Evolutionary conservation across 129 eudicot genomes (phyloP).

Genomic region (Ambrosia artemisiifolia): DNA sequence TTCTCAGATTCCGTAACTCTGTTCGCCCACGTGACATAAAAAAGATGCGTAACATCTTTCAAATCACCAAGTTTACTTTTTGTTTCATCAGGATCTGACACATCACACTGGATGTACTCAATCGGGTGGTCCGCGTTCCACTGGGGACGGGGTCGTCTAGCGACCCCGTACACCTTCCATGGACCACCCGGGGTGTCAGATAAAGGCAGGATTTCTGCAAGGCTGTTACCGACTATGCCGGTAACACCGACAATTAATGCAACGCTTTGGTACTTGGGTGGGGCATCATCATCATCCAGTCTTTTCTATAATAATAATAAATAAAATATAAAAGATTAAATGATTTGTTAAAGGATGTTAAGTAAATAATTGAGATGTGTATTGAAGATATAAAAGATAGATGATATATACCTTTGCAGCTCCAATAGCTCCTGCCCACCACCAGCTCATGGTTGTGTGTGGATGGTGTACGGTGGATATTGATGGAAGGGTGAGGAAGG

Average conservation of each 20-base stretch:
- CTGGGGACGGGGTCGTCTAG: conserved; percentile 66
- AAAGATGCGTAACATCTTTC: conserved; percentile 64
- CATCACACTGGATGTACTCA: conserved; percentile 70
- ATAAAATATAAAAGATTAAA: background rate
- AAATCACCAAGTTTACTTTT: conserved; percentile 41
- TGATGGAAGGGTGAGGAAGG: no score
- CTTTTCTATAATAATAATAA: no score
- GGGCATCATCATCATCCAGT: conserved; percentile 54
- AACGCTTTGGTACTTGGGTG: conserved; percentile 57
- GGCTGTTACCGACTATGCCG: conserved; percentile 76
- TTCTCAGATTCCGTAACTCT: conserved; percentile 47
- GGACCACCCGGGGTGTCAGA: conserved; percentile 91
- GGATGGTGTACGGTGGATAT: no score
- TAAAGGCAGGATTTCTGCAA: conserved; percentile 78
- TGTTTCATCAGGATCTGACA: conserved; percentile 46
- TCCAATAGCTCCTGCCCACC: conserved; percentile 71
- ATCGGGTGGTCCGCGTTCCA: conserved; percentile 72
- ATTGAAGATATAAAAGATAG: background rate
- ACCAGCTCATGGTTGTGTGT: conserved; percentile 54
- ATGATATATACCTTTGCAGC: conserved; percentile 37
- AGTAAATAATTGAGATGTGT: background rate
- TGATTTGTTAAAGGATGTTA: background rate
- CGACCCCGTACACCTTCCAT: conserved; percentile 91
- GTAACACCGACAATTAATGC: conserved; percentile 72
- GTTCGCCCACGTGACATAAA: conserved; percentile 73